Percentiles rank a stretch among this genome's conserved stretches.
Conservation (phyloP, 2,329 filamentous ascomycete genomes). For the Exserohilum rostratum region DNA sequence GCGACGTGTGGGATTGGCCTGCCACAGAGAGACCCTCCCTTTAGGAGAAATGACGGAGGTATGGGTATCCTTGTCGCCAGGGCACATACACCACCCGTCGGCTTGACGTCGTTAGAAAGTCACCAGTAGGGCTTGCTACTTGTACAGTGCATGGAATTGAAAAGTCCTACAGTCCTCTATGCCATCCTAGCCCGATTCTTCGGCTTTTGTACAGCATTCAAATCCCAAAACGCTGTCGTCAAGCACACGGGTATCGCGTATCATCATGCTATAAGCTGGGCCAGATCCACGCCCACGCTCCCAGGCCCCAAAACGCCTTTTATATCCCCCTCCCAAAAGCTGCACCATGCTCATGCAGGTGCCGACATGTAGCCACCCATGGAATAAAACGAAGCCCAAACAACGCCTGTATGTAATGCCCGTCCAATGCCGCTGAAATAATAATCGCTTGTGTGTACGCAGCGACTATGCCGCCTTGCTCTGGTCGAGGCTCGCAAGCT, state of each 20-base stretch:
- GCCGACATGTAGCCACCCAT: conserved; percentile 21
- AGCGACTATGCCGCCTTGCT: conserved; percentile 38
- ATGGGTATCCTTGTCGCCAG: conserved; percentile 13
- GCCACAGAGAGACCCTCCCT: conserved; percentile 1
- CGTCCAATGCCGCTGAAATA: conserved; percentile 43
- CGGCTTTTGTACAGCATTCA: no score
- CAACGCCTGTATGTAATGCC: conserved; percentile 46
- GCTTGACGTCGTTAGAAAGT: no score
- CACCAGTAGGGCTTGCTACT: no score
- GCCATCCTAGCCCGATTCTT: no score
- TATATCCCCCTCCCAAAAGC: conserved; percentile 6
- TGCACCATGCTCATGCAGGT: conserved; percentile 23
- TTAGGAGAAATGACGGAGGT: conserved; percentile 4
- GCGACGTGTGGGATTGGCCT: conserved; percentile 10
- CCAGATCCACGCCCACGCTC: conserved; percentile 8
- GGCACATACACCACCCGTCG: no score
- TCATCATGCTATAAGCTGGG: conserved; percentile 17
- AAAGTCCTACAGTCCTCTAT: no score
- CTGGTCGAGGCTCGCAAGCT: conserved; percentile 50
- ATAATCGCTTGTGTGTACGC: conserved; percentile 20
- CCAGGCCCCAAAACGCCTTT: conserved; percentile 36
- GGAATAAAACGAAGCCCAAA: conserved; percentile 27
- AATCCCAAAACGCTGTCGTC: conserved; percentile 19
- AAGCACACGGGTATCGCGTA: conserved; percentile 38
- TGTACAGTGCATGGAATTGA: no score